Conservation (phyloP, 345 rosid species). For the Citrus medica region DNA sequence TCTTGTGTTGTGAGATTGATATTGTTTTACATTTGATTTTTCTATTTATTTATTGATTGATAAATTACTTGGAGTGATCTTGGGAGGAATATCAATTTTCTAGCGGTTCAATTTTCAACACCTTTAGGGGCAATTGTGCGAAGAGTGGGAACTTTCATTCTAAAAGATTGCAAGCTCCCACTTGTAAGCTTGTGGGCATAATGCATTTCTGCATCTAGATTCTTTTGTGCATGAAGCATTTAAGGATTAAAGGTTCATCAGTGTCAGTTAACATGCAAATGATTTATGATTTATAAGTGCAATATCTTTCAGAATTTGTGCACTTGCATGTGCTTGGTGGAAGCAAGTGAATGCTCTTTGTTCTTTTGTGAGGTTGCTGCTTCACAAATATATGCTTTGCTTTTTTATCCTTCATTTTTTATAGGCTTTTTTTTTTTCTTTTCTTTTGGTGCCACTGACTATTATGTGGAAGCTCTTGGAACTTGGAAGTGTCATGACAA, state of each 20-base stretch:
- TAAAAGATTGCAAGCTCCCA: neutral
- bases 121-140: neutral
- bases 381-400: neutral
- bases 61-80: too few relatives aligned
- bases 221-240: neutral
- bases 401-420: neutral
- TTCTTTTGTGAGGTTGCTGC: neutral
- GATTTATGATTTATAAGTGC: neutral
- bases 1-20: too few relatives aligned
- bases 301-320: neutral
- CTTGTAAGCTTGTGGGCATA: neutral
- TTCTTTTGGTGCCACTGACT: neutral
- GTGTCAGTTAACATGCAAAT: neutral
- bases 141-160: neutral
- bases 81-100: too few relatives aligned
- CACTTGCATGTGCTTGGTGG: neutral
- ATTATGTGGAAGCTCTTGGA: constrained; percentile 1
- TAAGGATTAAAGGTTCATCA: neutral
- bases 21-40: too few relatives aligned
- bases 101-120: neutral
- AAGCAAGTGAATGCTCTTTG: neutral
- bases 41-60: too few relatives aligned
- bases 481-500: neutral
- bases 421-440: neutral
- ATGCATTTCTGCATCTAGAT: neutral